Conservation (phyloP, 306 rosid species). For the Cicer chorassanicum region DNA sequence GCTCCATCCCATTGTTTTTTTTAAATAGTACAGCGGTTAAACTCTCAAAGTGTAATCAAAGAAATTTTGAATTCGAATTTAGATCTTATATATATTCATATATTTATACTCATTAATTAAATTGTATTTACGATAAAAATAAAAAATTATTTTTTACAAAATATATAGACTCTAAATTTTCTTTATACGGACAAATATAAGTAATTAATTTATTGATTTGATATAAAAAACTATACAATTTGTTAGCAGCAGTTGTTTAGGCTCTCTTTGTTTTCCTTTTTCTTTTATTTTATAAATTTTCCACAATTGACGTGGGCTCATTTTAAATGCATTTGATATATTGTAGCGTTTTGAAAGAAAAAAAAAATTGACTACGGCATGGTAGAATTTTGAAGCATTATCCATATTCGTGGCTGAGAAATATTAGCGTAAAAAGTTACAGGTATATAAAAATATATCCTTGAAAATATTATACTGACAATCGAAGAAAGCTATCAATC, state of each 20-base stretch:
- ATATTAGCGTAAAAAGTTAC: conserved; percentile 1
- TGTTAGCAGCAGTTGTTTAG: too few relatives aligned
- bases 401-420: conserved; percentile 21
- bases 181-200: too few relatives aligned
- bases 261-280: neutral
- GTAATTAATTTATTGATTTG: too few relatives aligned
- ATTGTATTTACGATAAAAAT: too few relatives aligned
- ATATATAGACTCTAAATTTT: too few relatives aligned
- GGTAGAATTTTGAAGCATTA: conserved; percentile 24
- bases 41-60: too few relatives aligned
- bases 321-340: neutral
- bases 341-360: neutral
- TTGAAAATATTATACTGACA: conserved; percentile 39
- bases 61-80: too few relatives aligned
- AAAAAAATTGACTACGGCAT: neutral
- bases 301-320: neutral
- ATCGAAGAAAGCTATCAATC: neutral
- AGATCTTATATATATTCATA: too few relatives aligned
- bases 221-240: too few relatives aligned
- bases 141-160: too few relatives aligned
- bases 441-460: neutral
- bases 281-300: too few relatives aligned
- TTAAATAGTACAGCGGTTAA: neutral
- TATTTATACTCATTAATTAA: too few relatives aligned
- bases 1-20: neutral